Evolutionary conservation across 116 monocot genomes (phyloP).

Genomic region (Zostera marina): DNA sequence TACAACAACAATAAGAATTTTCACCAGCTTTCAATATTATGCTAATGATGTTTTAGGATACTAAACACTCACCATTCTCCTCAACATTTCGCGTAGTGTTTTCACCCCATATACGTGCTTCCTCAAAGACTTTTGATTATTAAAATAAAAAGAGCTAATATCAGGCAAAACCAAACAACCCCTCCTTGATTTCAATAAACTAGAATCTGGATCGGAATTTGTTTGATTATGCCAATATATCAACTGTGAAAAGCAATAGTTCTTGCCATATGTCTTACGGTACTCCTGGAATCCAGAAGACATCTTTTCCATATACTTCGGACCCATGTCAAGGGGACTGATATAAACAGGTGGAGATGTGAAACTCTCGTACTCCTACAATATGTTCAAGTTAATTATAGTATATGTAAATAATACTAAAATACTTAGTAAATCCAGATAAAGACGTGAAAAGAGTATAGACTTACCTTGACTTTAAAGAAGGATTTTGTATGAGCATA

Average conservation of each 20-base stretch:
- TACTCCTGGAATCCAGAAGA: constrained; percentile 83
- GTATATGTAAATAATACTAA: neutral
- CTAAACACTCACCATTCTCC: constrained; percentile 63
- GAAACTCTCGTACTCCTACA: constrained; percentile 53
- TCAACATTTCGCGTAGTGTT: constrained; percentile 64
- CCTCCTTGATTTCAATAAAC: constrained; percentile 51
- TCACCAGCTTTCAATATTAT: neutral
- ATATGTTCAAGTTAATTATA: neutral
- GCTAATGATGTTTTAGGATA: neutral
- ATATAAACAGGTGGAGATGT: constrained; percentile 91
- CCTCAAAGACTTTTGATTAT: constrained; percentile 35
- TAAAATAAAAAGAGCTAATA: constrained; percentile 64
- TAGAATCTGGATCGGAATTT: constrained; percentile 66
- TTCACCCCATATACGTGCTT: constrained; percentile 62
- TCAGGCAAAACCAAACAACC: constrained; percentile 81
- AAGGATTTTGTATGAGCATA: constrained; percentile 87
- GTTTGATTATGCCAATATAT: constrained; percentile 87
- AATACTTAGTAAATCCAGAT: neutral
- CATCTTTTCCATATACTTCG: constrained; percentile 77
- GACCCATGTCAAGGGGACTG: constrained; percentile 90
- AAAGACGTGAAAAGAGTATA: neutral
- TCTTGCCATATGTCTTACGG: constrained; percentile 70
- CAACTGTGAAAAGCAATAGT: constrained; percentile 90
- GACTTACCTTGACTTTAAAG: constrained; percentile 59
- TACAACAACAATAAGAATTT: neutral